Base-by-base conservation (phyloP, 2,329 filamentous ascomycete genomes). In the Penicillium vulpinum region DNA sequence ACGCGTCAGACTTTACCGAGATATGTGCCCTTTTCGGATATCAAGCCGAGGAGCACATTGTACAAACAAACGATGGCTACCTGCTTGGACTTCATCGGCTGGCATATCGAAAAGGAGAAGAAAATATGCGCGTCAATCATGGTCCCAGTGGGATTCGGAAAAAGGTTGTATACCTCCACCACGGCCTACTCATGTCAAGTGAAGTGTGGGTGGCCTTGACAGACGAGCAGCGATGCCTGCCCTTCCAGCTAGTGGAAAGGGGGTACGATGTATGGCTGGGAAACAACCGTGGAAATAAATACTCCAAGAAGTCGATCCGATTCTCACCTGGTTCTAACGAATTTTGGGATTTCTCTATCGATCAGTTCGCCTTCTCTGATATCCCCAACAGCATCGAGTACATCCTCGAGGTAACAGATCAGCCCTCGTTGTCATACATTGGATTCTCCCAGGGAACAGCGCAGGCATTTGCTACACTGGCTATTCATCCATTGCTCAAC, bases 301-400 rank as follows among this genome's bases (percentile, higher is more conserved):
- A 99, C 77, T 96, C 92, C 44, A 99, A 97, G 75, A 99, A 99
- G 77, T 92, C 88, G 2, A 85, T 92, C 50, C 83, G 88, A 57
- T 80, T 81, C 61, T 88, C 91, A 0, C 92, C 94, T 0, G 88
- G 85, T 0, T 88, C 89, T 2, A 78, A 83, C 36, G 81, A 85
- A 15, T 99, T 99, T 74, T 99, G 94, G 94, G 88, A 97, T 73
- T 99, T 99, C 72, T 96, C 91, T 50, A 97, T 99, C 71, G 94
- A 99, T 72, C 90, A 99, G 70, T 99, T 99, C 71, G 94, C 94
- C 46, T 96, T 99, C 69, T 87, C 97, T 72, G 94, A 99, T 73
- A 97, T 99, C 58, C 94, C 94, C 1, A 89, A 99, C 75, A 93
- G 88, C 62, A 97, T 99, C 68, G 83, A 87, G 52, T 97, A 99